Evolutionary conservation across 2,329 filamentous ascomycete species (phyloP), one percentile per base, ranked within the genome.

Genomic region (Aureobasidium sp.): DNA sequence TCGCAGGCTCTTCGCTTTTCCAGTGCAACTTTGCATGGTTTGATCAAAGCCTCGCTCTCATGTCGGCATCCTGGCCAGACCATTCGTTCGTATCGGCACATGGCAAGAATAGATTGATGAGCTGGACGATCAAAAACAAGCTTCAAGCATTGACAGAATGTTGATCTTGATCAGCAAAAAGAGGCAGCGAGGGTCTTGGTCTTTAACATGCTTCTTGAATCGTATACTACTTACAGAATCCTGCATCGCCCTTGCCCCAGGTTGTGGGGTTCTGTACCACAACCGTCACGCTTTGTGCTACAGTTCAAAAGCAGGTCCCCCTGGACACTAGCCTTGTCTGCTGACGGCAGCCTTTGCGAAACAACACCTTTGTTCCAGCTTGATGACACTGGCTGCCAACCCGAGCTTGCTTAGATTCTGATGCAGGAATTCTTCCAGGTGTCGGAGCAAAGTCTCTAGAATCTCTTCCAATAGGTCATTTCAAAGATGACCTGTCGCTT

Each of bases 11-110:
- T 39, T 41, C 44, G n/a, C 36, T 49, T 59, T 3, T 59, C 44
- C 11, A 41, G 17, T n/a, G 56, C 56, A 5, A 15, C 22, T 39
- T 49, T 49, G 34, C 56, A 59, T 49, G 44, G 42, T 22, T 39
- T 39, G 15, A 59, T 49, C 34, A 59, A n/a, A 17, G 41, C 25
- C 25, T 59, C 56, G 34, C 34, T 41, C 5, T 37, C 42, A 36
- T 59, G 56, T 34, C 45, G 56, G 22, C 56, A 59, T 17, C 42
- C 56, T 41, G 56, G 56, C 56, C 56, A 59, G 22, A 59, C 44
- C 56, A 59, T 59, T 49, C 36, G 49, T 27, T 59, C 56, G 34
- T 39, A 48, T 39, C 44, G 56, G n/a, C 56, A 59, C 56, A 59
- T 59, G 56, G 27, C n/a, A 15, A 12, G 11, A 27, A 12, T 5